Percentiles rank a stretch among this genome's conserved stretches.
These are phyloP conservation scores for Leccinum ponderosum DNA, from an alignment of 1,284 basidiomycete species.

Conservation along the genomic window DNA sequence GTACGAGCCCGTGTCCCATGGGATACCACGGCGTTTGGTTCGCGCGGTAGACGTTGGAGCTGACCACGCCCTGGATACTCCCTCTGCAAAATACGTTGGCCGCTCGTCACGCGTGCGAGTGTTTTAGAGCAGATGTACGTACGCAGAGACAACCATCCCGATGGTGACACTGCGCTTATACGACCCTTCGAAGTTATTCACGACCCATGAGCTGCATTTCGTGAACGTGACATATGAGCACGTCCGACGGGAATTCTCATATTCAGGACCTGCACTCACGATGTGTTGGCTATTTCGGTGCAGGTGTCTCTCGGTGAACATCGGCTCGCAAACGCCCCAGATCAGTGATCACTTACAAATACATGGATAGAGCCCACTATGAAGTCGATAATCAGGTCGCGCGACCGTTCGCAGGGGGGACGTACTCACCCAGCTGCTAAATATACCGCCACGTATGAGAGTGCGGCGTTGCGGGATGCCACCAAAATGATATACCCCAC, in stretches of 20 bases:
- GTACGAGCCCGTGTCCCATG: conserved; percentile 65
- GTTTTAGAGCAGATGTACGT: conserved; percentile 22
- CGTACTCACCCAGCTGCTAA: conserved; percentile 57
- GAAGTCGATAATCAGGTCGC: conserved; percentile 7
- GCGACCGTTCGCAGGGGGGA: not conserved
- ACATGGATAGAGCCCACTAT: conserved; percentile 69
- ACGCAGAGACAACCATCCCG: conserved; percentile 69
- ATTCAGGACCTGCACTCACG: conserved; percentile 38
- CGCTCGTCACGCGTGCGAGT: not conserved
- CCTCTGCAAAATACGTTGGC: conserved; percentile 32
- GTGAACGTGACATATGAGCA: conserved; percentile 3
- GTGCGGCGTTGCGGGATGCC: conserved; percentile 54
- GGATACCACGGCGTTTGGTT: conserved; percentile 69
- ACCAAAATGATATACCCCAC: conserved; percentile 71
- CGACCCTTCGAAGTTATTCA: conserved; percentile 74
- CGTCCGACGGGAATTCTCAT: not conserved
- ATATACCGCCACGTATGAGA: conserved; percentile 72
- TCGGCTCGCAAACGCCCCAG: not conserved
- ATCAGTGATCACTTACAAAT: conserved; percentile 50
- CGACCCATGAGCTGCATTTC: conserved; percentile 55
- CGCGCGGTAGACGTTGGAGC: conserved; percentile 70
- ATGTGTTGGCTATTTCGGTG: conserved; percentile 53
- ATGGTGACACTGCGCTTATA: conserved; percentile 77
- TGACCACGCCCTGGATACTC: conserved; percentile 74
- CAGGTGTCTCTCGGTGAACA: not conserved